Percentiles rank a stretch among this genome's conserved stretches.
These are phyloP conservation scores for Phytopythium helicoides DNA, from an alignment of 352 stramenopile species.

Conservation along the genomic window DNA sequence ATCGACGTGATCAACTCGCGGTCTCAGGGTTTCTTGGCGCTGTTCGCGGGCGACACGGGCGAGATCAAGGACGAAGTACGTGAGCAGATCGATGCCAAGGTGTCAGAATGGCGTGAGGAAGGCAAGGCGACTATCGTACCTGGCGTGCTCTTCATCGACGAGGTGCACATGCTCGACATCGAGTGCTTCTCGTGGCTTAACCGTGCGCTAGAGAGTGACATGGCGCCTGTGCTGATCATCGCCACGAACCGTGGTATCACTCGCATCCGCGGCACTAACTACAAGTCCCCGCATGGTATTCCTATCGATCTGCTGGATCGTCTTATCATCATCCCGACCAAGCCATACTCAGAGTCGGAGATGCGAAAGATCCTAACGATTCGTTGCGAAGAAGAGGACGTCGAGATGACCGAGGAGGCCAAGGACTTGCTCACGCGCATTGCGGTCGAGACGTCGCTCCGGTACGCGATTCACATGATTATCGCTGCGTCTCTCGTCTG, in stretches of 20 bases:
- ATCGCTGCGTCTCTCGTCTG: constrained; percentile 96
- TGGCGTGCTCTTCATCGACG: constrained; percentile 99
- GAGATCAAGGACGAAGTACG: constrained; percentile 99
- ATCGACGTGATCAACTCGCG: constrained; percentile 99
- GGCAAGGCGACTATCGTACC: constrained; percentile 98
- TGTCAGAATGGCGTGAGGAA: constrained; percentile 95
- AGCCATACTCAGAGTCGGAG: constrained; percentile 95
- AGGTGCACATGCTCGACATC: constrained; percentile 99
- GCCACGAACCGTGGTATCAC: constrained; percentile 99
- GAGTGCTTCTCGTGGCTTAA: constrained; percentile 99
- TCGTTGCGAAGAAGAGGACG: constrained; percentile 97
- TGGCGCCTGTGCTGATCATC: constrained; percentile 98
- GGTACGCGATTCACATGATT: constrained; percentile 99
- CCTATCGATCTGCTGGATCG: constrained; percentile 98
- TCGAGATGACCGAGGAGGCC: constrained; percentile 97
- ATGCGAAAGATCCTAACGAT: constrained; percentile 97
- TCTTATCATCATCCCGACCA: constrained; percentile 98
- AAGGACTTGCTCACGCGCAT: constrained; percentile 98
- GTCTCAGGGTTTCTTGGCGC: constrained; percentile 98
- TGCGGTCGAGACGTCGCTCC: constrained; percentile 96
- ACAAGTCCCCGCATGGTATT: constrained; percentile 98
- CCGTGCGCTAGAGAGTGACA: constrained; percentile 95
- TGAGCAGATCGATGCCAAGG: constrained; percentile 99
- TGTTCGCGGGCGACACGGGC: constrained; percentile 99
- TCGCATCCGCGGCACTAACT: constrained; percentile 98